Conservation (phyloP, 179 eudicot genomes). For the Carnegiea gigantea region DNA sequence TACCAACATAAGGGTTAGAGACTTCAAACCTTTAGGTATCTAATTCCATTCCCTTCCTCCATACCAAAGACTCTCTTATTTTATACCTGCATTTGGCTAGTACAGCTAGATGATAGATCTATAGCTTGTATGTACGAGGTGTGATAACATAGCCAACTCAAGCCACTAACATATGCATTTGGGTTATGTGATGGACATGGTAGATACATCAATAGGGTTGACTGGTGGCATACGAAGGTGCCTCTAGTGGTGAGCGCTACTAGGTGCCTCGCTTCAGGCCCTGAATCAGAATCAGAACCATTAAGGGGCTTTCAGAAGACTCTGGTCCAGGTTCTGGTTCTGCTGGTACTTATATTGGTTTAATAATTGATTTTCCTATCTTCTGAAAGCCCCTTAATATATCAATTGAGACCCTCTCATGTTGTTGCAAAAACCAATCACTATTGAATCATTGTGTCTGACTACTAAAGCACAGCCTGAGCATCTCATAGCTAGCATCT, state of each 20-base stretch:
- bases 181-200: too few relatives aligned
- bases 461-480: not conserved
- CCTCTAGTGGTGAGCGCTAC: too few relatives aligned
- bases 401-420: not conserved
- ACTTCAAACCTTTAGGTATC: too few relatives aligned
- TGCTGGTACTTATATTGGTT: too few relatives aligned
- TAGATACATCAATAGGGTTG: too few relatives aligned
- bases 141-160: not conserved
- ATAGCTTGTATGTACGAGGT: not conserved
- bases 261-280: too few relatives aligned
- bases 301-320: too few relatives aligned
- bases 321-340: not conserved
- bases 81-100: not conserved
- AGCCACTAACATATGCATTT: not conserved
- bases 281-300: too few relatives aligned
- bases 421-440: not conserved
- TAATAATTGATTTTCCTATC: too few relatives aligned
- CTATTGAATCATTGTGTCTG: not conserved
- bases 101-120: not conserved
- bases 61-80: not conserved
- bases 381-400: not conserved
- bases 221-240: too few relatives aligned
- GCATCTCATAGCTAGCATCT: not conserved
- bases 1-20: too few relatives aligned
- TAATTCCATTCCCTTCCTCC: too few relatives aligned